Conservation (phyloP, 2,329 filamentous ascomycete species). For the Endocalyx cinctus region DNA sequence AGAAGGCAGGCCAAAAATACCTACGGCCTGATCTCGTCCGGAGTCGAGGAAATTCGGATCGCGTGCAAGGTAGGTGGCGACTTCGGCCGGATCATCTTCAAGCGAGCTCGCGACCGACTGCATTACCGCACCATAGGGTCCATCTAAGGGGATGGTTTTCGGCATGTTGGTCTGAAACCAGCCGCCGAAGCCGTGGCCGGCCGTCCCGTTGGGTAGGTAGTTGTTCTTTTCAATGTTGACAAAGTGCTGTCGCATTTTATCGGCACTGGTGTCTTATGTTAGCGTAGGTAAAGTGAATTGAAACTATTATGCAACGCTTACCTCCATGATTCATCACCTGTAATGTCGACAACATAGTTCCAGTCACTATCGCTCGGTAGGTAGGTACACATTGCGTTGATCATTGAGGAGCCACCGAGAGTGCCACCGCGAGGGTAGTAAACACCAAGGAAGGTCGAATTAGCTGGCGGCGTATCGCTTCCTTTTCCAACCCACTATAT, state of each 20-base stretch:
- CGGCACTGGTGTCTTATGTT: constrained; percentile 8
- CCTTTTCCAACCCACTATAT: constrained; percentile 13
- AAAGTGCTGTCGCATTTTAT: constrained; percentile 14
- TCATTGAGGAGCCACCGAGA: constrained; percentile 22
- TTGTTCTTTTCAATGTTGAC: constrained; percentile 15
- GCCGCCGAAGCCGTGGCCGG: constrained; percentile 14
- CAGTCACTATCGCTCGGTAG: constrained; percentile 17
- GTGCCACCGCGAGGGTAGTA: constrained; percentile 23
- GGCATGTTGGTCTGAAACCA: constrained; percentile 9
- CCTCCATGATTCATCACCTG: constrained; percentile 17
- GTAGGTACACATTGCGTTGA: constrained; percentile 11
- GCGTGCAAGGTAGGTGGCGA: constrained; percentile 7
- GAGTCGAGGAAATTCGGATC: constrained; percentile 12
- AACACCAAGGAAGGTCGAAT: constrained; percentile 19
- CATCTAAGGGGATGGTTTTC: background rate
- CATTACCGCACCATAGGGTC: constrained; percentile 1
- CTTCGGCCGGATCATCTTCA: constrained; percentile 5
- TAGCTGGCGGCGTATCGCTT: constrained; percentile 13
- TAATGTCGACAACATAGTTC: constrained; percentile 16
- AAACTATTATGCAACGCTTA: constrained; percentile 14
- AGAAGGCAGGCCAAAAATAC: constrained; percentile 12
- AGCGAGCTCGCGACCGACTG: background rate
- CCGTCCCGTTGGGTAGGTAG: constrained; percentile 12
- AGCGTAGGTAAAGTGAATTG: constrained; percentile 10
- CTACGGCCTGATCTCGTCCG: constrained; percentile 9